Evolutionary conservation across 768 basidiomycete species (phyloP), one percentile per base, ranked within the genome.

Genomic region (Chalciporus pseudorubinellus): DNA sequence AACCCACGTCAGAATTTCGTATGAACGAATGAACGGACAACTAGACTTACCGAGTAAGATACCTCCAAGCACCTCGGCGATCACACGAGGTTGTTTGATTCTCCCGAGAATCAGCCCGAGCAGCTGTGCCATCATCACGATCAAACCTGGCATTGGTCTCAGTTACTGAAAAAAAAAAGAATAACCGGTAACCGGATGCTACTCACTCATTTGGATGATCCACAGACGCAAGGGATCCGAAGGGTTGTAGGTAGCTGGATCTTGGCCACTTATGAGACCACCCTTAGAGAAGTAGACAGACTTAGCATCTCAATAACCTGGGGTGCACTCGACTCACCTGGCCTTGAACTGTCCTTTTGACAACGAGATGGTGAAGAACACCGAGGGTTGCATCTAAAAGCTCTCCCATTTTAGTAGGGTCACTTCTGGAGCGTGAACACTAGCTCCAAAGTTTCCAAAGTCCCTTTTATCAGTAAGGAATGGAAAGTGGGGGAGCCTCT

Each of bases 41-140:
- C 72, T 0, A 70, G 71, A 18, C 14, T 20, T 40, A 38, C 93
- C 94, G 11, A 98, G 78, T 19, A 98, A 61, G 57, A 98, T 84
- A 19, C 95, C 95, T 0, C 86, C 92, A 49, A 98, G 81, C 52
- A 97, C 87, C 67, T 98, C 95, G 38, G 93, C 84, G 46, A 97
- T 92, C 53, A 98, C 95, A n/a, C 85, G 77, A 2, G 95, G 95
- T 62, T 98, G 95, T 29, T 82, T 83, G 31, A 95, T 82, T 49
- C 77, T 83, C 8, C 73, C 67, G 19, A 97, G 75, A 45, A 80
- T 51, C 18, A 89, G 68, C 0, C 82, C 77, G 10, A 98, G 81
- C 6, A 87, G 51, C 62, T 94, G 89, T 33, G 84, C 83, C 77
- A 93, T 83, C 50, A 97, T 77, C 72, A 98, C 93, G 58, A 98